These are phyloP conservation scores for Diaporthe ilicicola DNA, from an alignment of 2,329 filamentous ascomycete genomes.

Conservation along the genomic window DNA sequence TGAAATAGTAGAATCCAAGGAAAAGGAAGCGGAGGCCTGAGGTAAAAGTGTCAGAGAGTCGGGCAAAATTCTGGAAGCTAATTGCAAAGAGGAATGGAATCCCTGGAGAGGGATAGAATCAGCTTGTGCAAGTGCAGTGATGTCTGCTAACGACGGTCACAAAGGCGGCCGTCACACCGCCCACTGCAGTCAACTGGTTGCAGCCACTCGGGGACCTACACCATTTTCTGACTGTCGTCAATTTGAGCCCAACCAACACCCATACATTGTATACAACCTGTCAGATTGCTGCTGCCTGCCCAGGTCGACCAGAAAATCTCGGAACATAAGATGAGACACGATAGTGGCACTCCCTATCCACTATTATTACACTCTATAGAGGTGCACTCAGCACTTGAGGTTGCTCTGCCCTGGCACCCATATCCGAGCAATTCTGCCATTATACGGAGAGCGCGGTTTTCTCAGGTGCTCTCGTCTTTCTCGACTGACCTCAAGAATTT, in stretches of 20 bases:
- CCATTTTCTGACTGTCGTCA: neutral
- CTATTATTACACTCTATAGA: neutral
- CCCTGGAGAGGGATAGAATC: neutral
- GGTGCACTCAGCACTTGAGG: too few species aligned
- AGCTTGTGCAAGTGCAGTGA: too few species aligned
- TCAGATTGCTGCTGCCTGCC: neutral
- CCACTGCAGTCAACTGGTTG: too few species aligned
- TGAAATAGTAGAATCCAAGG: neutral
- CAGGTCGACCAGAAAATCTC: neutral
- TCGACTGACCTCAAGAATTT: too few species aligned
- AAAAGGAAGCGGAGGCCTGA: neutral
- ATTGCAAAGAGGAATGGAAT: neutral
- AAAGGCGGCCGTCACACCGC: neutral
- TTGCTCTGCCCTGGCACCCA: neutral
- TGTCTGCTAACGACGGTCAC: neutral
- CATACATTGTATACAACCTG: neutral
- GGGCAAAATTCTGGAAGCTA: too few species aligned
- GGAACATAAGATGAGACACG: neutral
- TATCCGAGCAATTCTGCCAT: neutral
- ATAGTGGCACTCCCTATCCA: neutral
- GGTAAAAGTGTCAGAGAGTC: neutral
- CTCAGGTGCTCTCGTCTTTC: too few species aligned
- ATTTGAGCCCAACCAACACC: neutral
- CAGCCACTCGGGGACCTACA: too few species aligned
- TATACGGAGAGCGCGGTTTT: neutral